Evolutionary conservation across 148 eudicot species (phyloP), one percentile per base, ranked within the genome.

Genomic region (Polygonum maritimum): DNA sequence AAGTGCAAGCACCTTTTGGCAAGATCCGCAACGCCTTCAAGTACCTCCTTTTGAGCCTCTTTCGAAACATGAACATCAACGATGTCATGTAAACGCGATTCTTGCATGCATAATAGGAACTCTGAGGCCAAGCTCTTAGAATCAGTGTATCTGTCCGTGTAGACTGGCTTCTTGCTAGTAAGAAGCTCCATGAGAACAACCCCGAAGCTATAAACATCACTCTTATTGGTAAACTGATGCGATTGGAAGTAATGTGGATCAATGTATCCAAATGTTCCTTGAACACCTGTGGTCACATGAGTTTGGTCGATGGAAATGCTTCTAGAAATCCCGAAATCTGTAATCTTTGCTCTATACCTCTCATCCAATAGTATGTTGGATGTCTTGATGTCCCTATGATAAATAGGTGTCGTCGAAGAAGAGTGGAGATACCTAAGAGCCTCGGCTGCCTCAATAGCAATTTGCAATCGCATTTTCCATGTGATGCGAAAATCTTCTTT

Each of bases 281-380:
- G 70, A 35, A 63, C 70, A 63, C n/a, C 2, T 1, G 70, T 63
- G 16, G 70, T 63, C 40, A 33, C 39, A 63, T 63, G 70, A 2
- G 70, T 63, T 15, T 63, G 70, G 15, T 63, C 70, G 33, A 35
- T 14, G 40, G 70, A 63, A 63, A 63, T 2, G 13, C 8, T 63
- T 35, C n/a, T 63, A 0, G 70, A 63, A 0, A 35, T 63, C 70
- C 70, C 70, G 13, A 63, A 63, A 63, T 63, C 70, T 4, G 70
- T 7, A 12, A 63, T 35, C 40, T 63, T 63, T 63, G 70, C 70
- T 14, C 70, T 12, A 4, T 63, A 63, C 70, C n/a, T 63, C 18
- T 35, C 70, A 63, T 63, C 70, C 70, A 63, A 35, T 12, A 63
- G n/a, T 63, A 63, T 63, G 38, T 63, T 63, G 70, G 70, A 63